phyloP scores from a whole-genome alignment of 441 rosid species.

The Euphorbia celastroides region DNA sequence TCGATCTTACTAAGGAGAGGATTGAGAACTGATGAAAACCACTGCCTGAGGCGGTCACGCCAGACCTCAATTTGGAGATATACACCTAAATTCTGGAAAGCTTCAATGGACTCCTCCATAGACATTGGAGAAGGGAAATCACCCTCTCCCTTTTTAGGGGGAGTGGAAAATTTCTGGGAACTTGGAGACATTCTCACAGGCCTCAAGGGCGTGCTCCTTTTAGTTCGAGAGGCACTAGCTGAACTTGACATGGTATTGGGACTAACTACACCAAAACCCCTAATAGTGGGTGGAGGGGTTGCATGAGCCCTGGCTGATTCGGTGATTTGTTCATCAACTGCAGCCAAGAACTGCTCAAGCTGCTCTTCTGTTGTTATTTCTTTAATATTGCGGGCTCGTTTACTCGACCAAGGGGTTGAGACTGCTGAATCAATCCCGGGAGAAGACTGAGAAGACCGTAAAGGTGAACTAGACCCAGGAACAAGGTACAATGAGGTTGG shows the following conservation, averaged over 20 bases:
- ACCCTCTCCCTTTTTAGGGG: constrained; percentile 96
- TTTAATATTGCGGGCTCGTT: constrained; percentile 40
- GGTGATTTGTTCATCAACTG: constrained; percentile 63
- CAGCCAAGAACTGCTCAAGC: constrained; percentile 79
- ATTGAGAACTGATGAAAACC: constrained; percentile 85
- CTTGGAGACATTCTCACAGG: constrained; percentile 97
- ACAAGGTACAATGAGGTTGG: constrained; percentile 66
- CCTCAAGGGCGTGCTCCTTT: constrained; percentile 86
- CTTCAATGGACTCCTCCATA: constrained; percentile 77
- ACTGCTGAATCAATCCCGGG: constrained; percentile 53
- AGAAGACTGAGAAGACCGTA: constrained; percentile 50
- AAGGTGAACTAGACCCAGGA: constrained; percentile 46
- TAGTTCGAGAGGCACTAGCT: constrained; percentile 66
- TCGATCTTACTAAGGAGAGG: constrained; percentile 76
- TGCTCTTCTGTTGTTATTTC: constrained; percentile 75
- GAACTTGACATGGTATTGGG: constrained; percentile 66
- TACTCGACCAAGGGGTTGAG: constrained; percentile 82
- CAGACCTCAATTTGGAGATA: constrained; percentile 92
- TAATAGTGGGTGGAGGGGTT: constrained; percentile 75
- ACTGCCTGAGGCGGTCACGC: constrained; percentile 91
- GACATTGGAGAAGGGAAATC: constrained; percentile 92
- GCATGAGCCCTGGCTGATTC: constrained; percentile 69
- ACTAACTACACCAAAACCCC: constrained; percentile 59
- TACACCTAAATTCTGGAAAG: constrained; percentile 68
- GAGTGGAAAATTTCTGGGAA: constrained; percentile 86